Percentiles rank a stretch among this genome's conserved stretches.
These are phyloP conservation scores for Bipolaris victoriae DNA, from an alignment of 2,329 filamentous ascomycete species.

Conservation along the genomic window DNA sequence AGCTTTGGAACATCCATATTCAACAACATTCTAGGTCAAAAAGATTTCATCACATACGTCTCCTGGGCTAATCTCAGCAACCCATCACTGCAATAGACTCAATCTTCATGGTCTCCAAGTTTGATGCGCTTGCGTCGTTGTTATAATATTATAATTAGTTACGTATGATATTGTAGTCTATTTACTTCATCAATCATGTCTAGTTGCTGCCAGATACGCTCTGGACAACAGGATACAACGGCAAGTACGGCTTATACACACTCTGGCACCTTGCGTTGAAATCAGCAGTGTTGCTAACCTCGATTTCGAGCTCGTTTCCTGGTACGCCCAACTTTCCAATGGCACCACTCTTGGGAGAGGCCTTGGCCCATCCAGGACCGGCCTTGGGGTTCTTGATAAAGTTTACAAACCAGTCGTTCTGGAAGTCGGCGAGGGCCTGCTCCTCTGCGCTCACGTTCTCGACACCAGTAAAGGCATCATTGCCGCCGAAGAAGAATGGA, in stretches of 20 bases:
- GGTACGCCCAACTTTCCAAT: constrained; percentile 46
- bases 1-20: no score
- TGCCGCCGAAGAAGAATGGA: constrained; percentile 56
- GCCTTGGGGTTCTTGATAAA: constrained; percentile 55
- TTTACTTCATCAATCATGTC: not conserved
- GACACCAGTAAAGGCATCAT: constrained; percentile 49
- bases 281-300: constrained; percentile 39
- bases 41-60: not conserved
- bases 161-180: not conserved
- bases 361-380: constrained; percentile 52
- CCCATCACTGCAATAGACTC: not conserved
- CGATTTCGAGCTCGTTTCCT: constrained; percentile 42
- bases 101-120: not conserved
- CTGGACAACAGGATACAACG: constrained; percentile 32
- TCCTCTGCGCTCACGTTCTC: constrained; percentile 48
- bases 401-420: constrained; percentile 52
- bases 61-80: not conserved
- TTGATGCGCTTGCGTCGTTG: not conserved
- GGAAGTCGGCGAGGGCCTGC: constrained; percentile 52
- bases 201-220: constrained; percentile 16
- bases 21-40: no score
- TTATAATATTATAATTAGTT: not conserved
- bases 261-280: constrained; percentile 46
- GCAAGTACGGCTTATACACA: constrained; percentile 30
- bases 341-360: constrained; percentile 36